These are phyloP conservation scores for Xylogone sp. DNA, from an alignment of 2,329 filamentous ascomycete genomes.

Conservation along the genomic window DNA sequence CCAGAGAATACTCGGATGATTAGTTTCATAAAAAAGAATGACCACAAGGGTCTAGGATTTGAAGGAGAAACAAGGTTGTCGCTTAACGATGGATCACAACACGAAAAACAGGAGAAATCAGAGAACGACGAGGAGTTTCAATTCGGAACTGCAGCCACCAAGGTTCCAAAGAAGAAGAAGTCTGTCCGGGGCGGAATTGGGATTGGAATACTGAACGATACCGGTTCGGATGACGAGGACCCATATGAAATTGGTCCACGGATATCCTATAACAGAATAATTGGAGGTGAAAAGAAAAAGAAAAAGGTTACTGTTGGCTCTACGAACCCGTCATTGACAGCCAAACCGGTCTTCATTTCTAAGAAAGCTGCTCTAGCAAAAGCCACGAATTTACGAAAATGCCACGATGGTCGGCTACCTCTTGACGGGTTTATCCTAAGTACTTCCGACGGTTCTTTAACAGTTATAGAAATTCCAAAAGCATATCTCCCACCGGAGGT, in stretches of 20 bases:
- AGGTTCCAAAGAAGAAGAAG: slow-evolving; percentile 44
- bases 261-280: slow-evolving; percentile 79
- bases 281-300: slow-evolving; percentile 81
- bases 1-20: slow-evolving; percentile 76
- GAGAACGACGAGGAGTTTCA: slow-evolving; percentile 40
- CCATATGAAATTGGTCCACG: slow-evolving; percentile 88
- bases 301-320: slow-evolving; percentile 56
- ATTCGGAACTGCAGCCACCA: slow-evolving; percentile 14
- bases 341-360: slow-evolving; percentile 72
- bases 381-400: slow-evolving; percentile 56
- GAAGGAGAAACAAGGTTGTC: slow-evolving; percentile 53
- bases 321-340: slow-evolving; percentile 60
- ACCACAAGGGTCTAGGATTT: slow-evolving; percentile 69
- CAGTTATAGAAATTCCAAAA: slow-evolving; percentile 35
- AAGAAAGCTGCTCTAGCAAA: slow-evolving; percentile 52
- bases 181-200: slow-evolving; percentile 67
- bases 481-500: slow-evolving; percentile 64
- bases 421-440: slow-evolving; percentile 77
- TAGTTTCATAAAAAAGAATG: slow-evolving; percentile 58
- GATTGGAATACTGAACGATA: slow-evolving; percentile 86
- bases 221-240: slow-evolving; percentile 91
- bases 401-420: slow-evolving; percentile 78
- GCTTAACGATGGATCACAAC: slow-evolving; percentile 21
- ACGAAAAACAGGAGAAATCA: slow-evolving; percentile 27
- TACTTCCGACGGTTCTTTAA: slow-evolving; percentile 43